These are phyloP conservation scores for Aspergillus viridinutans DNA, from an alignment of 2,329 filamentous ascomycete genomes.

Conservation along the genomic window DNA sequence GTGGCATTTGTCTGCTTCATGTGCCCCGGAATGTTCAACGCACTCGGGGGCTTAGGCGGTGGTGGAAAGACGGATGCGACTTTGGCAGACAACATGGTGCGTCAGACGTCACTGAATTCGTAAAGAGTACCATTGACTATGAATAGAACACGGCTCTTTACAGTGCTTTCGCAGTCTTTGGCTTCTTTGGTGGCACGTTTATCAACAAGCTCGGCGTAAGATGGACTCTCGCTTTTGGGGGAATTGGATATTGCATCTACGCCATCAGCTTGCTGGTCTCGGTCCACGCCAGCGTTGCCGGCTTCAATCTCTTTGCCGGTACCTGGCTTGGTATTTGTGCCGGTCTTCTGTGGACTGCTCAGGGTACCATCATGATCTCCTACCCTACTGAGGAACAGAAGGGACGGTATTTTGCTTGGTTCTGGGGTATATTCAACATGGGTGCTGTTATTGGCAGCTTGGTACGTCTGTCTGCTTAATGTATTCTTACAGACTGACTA, in stretches of 20 bases:
- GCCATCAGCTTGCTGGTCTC: slow-evolving; percentile 34
- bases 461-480: slow-evolving; percentile 38
- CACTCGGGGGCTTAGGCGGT: slow-evolving; percentile 57
- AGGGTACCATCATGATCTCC: slow-evolving; percentile 60
- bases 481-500: background rate
- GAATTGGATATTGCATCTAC: slow-evolving; percentile 44
- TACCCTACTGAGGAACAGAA: slow-evolving; percentile 77
- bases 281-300: slow-evolving; percentile 42
- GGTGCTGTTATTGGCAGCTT: slow-evolving; percentile 78
- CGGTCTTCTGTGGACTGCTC: slow-evolving; percentile 46
- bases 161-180: slow-evolving; percentile 62
- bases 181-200: slow-evolving; percentile 54
- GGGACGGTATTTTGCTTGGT: slow-evolving; percentile 81
- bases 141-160: slow-evolving; percentile 61
- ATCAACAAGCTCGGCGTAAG: slow-evolving; percentile 40
- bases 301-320: slow-evolving; percentile 46
- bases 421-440: slow-evolving; percentile 92
- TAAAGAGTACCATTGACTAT: background rate
- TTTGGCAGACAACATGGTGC: slow-evolving; percentile 50
- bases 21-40: slow-evolving; percentile 66
- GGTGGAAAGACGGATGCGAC: slow-evolving; percentile 51
- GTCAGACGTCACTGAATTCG: background rate
- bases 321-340: slow-evolving; percentile 46
- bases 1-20: slow-evolving; percentile 64
- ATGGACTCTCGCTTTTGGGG: slow-evolving; percentile 38